phyloP scores from a whole-genome alignment of 139 green algal genomes.

The Chlorella sp. region DNA sequence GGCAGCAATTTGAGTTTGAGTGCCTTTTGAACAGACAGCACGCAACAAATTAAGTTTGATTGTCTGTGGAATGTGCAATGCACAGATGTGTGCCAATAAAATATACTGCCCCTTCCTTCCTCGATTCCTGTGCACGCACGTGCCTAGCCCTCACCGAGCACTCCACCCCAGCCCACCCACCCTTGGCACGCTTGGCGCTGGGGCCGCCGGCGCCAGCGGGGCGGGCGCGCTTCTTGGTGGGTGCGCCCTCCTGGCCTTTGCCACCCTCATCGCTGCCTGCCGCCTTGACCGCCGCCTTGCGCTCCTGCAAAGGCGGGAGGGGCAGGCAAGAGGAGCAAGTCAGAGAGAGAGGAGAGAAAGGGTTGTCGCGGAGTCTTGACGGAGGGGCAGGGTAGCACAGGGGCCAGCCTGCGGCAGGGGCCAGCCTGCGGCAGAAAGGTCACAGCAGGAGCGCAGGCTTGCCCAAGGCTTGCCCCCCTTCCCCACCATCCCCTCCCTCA shows the following conservation, averaged over 20 bases:
- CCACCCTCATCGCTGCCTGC: not conserved
- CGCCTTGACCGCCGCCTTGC: not conserved
- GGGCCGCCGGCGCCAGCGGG: not conserved
- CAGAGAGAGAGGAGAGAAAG: not conserved
- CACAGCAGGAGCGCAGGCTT: no score
- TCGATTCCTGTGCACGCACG: not conserved
- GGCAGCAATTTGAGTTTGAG: not conserved
- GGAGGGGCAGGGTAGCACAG: not conserved
- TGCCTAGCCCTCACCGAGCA: no score
- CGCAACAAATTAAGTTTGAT: no score
- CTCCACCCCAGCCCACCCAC: not conserved
- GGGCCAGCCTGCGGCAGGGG: not conserved
- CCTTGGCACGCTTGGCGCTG: not conserved
- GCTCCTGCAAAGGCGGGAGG: not conserved
- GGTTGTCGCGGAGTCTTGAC: not conserved
- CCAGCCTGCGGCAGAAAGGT: no score
- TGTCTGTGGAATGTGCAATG: no score
- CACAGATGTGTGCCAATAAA: no score
- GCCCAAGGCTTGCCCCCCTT: no score
- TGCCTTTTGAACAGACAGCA: no score
- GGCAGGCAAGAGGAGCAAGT: not conserved
- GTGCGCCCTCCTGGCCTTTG: not conserved
- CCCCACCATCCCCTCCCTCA: no score
- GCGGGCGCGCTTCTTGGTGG: not conserved
- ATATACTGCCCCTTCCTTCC: no score